Evolutionary conservation across 139 green algal genomes (phyloP), one percentile per base, ranked within the genome.

Genomic region (Chlamydomonas schloesseri): DNA sequence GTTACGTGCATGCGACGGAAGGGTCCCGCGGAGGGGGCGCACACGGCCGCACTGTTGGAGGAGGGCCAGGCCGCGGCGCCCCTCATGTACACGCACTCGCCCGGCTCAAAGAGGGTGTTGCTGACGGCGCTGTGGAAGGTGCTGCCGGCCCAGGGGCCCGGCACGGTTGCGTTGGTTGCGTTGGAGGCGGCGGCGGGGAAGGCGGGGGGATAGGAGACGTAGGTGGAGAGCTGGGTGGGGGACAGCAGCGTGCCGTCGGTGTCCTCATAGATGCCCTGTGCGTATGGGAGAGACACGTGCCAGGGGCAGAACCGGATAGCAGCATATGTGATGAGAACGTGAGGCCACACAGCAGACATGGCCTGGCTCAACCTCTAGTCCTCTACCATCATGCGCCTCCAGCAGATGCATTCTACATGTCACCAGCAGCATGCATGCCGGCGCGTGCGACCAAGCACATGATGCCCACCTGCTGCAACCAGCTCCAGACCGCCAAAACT

Each of bases 241-340:
- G 65, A 80, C 14, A 92, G 47, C 46, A 92, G 58, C 14, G 28
- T 84, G 58, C 89, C 89, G 76, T 92, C 89, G 23, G 74, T 81
- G 78, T 92, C 89, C 73, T 88, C 34, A 34, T 87, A 90, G 0
- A 92, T 69, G 42, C 74, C 74, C 74, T 82, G 55, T 10, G 34
- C 3, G 26, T 3, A 42, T n/a, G n/a, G n/a, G n/a, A n/a, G n/a
- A n/a, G n/a, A n/a, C n/a, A n/a, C n/a, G n/a, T n/a, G n/a, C n/a
- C 10, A 23, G 31, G 65, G 31, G 65, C 18, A 31, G n/a, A n/a
- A n/a, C n/a, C n/a, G n/a, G n/a, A n/a, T n/a, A n/a, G n/a, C n/a
- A n/a, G n/a, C n/a, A n/a, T n/a, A n/a, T n/a, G n/a, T n/a, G n/a
- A n/a, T n/a, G n/a, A n/a, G n/a, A n/a, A n/a, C n/a, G n/a, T n/a